Conservation (phyloP, 106 monocot genomes). For the Agapanthus africanus region DNA sequence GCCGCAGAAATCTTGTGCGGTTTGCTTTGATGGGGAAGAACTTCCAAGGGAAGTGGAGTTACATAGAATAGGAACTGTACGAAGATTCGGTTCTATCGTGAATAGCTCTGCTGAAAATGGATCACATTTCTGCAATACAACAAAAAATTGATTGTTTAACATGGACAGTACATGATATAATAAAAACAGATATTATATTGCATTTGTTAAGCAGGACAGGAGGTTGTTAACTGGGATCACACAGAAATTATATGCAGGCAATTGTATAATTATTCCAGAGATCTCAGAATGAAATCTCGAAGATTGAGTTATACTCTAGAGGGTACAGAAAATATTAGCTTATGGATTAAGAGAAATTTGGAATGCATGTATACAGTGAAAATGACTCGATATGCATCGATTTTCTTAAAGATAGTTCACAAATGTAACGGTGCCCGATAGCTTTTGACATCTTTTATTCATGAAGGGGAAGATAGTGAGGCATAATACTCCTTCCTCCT, state of each 20-base stretch:
- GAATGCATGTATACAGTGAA: no score
- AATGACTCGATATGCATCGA: no score
- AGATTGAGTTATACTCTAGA: neutral
- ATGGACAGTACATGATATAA: no score
- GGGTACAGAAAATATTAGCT: no score
- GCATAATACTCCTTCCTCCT: no score
- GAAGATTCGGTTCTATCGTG: conserved; percentile 21
- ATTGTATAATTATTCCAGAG: neutral
- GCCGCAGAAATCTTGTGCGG: conserved; percentile 44
- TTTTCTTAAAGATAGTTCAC: no score
- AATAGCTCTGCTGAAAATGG: conserved; percentile 72
- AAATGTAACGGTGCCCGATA: no score
- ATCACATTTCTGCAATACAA: conserved; percentile 68
- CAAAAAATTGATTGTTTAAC: neutral
- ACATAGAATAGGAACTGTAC: conserved; percentile 61
- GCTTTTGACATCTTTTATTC: no score
- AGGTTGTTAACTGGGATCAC: neutral
- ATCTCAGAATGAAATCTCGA: neutral
- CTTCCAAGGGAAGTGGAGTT: conserved; percentile 35
- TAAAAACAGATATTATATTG: no score
- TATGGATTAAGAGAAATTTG: no score
- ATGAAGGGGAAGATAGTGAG: no score
- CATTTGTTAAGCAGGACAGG: neutral
- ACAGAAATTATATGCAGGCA: neutral
- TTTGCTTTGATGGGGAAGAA: conserved; percentile 32